phyloP scores from a whole-genome alignment of 169 alveolate species.

The Plasmodium falciparum region DNA sequence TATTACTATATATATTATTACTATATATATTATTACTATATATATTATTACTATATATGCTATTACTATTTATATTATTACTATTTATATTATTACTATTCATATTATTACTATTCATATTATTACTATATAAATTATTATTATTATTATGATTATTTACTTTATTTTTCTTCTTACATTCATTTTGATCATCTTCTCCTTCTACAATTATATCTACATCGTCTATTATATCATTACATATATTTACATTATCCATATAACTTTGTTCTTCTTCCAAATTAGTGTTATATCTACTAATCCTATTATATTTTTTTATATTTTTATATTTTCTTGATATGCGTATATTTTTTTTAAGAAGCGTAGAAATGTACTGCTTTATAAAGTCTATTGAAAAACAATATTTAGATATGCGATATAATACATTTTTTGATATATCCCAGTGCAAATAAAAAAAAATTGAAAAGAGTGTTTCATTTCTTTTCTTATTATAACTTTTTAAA shows the following conservation, averaged over 20 bases:
- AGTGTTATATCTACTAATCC: background rate
- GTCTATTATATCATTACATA: too few relatives aligned
- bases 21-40: too few relatives aligned
- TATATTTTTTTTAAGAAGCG: conserved; percentile 52
- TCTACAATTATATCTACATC: too few relatives aligned
- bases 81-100: too few relatives aligned
- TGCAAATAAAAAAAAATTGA: conserved; percentile 9
- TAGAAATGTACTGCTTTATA: conserved; percentile 50
- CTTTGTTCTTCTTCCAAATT: background rate
- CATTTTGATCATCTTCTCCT: too few relatives aligned
- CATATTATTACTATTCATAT: background rate
- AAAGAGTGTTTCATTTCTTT: too few relatives aligned
- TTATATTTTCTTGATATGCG: background rate
- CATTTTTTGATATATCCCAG: background rate
- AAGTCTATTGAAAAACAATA: conserved; percentile 17
- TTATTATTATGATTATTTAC: background rate
- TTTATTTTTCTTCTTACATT: background rate
- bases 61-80: too few relatives aligned
- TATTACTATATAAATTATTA: background rate
- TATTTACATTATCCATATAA: too few relatives aligned
- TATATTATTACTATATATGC: too few relatives aligned
- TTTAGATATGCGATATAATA: conserved; percentile 14
- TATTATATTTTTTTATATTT: background rate
- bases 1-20: too few relatives aligned
- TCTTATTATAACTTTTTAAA: conserved; percentile 3